Evolutionary conservation across 2,329 filamentous ascomycete genomes (phyloP).

Genomic region (Nothophoma quercina): DNA sequence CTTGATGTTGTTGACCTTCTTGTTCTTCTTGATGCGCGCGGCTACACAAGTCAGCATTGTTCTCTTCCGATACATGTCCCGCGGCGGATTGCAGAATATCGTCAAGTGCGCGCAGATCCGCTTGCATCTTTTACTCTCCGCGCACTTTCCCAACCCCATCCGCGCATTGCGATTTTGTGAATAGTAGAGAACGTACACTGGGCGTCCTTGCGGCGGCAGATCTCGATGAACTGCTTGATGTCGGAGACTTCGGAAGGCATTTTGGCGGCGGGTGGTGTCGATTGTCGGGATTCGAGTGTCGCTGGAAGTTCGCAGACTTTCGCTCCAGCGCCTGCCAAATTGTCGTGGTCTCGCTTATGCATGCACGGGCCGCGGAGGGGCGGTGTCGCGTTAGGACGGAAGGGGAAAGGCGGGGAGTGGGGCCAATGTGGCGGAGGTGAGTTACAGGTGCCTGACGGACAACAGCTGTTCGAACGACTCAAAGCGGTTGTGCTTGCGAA

Average conservation of each 20-base stretch:
- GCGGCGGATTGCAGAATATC: slow-evolving; percentile 1
- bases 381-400: slow-evolving; percentile 20
- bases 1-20: slow-evolving; percentile 91
- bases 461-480: neutral
- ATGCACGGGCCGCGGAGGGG: slow-evolving; percentile 41
- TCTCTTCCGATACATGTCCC: too few species aligned
- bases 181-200: slow-evolving; percentile 76
- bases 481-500: slow-evolving; percentile 14
- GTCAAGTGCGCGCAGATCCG: too few species aligned
- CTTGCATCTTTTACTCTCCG: neutral
- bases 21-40: slow-evolving; percentile 80
- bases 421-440: slow-evolving; percentile 34
- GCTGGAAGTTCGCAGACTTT: slow-evolving; percentile 23
- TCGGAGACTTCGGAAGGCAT: slow-evolving; percentile 99
- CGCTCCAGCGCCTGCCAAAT: slow-evolving; percentile 22
- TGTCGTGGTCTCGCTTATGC: slow-evolving; percentile 48
- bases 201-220: slow-evolving; percentile 99
- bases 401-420: slow-evolving; percentile 29
- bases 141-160: neutral
- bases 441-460: slow-evolving; percentile 3
- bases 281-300: slow-evolving; percentile 17
- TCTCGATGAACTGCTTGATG: slow-evolving; percentile 99
- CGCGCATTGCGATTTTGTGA: neutral
- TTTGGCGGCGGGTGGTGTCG: slow-evolving; percentile 64
- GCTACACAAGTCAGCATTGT: slow-evolving; percentile 49